Evolutionary conservation across 202 grass and related monocot genomes (phyloP).

Genomic region (Carex sylvatica): DNA sequence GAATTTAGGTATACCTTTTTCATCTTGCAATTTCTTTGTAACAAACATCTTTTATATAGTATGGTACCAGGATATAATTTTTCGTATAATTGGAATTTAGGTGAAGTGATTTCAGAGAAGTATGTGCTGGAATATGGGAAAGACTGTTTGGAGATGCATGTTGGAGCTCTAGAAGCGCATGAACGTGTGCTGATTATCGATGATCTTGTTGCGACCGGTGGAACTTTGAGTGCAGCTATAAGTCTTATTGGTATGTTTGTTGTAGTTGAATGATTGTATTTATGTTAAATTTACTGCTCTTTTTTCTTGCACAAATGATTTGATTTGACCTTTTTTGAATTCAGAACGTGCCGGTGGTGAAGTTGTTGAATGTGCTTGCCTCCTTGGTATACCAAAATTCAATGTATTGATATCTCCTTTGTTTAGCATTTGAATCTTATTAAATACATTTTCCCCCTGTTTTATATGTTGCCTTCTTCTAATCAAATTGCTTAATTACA

Average conservation of each 20-base stretch:
- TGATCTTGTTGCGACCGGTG: conserved; percentile 85
- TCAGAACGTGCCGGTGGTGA: conserved; percentile 70
- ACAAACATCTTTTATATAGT: background rate
- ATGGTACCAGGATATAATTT: background rate
- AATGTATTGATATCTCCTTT: conserved; percentile 40
- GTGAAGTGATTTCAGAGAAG: conserved; percentile 23
- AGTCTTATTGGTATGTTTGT: conserved; percentile 75
- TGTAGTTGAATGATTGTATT: too few species aligned
- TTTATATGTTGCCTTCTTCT: background rate
- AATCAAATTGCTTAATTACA: background rate
- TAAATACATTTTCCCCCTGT: background rate
- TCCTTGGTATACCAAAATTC: conserved; percentile 82
- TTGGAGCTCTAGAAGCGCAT: conserved; percentile 59
- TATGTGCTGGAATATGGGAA: conserved; percentile 7
- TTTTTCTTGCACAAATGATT: background rate
- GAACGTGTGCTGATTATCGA: conserved; percentile 73
- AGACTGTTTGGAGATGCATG: conserved; percentile 66
- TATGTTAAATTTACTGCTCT: too few species aligned
- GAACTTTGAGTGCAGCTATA: conserved; percentile 78
- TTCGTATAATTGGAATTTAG: conserved; percentile 3
- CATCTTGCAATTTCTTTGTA: background rate
- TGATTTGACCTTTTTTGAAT: too few species aligned
- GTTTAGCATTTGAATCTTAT: background rate
- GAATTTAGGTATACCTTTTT: conserved; percentile 5
- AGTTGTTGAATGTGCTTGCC: conserved; percentile 81